These are phyloP conservation scores for Fonsecaea multimorphosa DNA, from an alignment of 2,329 filamentous ascomycete species.

Conservation along the genomic window DNA sequence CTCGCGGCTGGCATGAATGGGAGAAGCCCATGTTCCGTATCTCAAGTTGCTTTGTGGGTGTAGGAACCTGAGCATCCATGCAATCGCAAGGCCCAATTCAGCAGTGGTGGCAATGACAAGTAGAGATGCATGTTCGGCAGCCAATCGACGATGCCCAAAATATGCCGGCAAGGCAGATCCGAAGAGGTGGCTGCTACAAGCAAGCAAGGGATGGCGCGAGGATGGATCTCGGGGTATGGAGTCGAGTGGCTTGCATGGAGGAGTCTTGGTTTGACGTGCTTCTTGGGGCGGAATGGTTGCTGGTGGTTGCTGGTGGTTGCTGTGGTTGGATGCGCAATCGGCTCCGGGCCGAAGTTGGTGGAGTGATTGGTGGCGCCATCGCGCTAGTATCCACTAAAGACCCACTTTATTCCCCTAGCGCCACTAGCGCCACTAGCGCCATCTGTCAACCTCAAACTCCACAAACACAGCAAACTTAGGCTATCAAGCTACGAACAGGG, in stretches of 20 bases:
- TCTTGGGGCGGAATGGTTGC: background rate
- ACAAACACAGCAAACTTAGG: conserved; percentile 5
- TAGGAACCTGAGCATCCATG: background rate
- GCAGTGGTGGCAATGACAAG: background rate
- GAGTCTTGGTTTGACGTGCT: background rate
- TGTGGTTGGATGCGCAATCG: background rate
- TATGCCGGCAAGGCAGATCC: background rate
- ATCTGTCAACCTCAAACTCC: conserved; percentile 3
- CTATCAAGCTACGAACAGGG: too few species aligned
- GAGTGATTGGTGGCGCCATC: background rate
- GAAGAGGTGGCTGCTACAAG: background rate
- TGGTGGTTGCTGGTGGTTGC: too few species aligned
- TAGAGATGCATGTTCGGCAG: background rate
- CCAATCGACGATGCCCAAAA: background rate
- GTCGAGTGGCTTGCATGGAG: background rate
- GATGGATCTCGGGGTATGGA: background rate
- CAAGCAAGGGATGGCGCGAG: background rate
- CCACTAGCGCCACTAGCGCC: background rate
- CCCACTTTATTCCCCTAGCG: background rate
- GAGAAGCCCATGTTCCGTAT: background rate
- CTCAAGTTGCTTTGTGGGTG: background rate
- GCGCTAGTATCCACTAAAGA: background rate
- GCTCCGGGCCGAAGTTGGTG: background rate
- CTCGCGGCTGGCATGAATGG: background rate
- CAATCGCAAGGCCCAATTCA: background rate